Conservation (phyloP, 148 eudicot genomes). For the Chenopodium quinoa region DNA sequence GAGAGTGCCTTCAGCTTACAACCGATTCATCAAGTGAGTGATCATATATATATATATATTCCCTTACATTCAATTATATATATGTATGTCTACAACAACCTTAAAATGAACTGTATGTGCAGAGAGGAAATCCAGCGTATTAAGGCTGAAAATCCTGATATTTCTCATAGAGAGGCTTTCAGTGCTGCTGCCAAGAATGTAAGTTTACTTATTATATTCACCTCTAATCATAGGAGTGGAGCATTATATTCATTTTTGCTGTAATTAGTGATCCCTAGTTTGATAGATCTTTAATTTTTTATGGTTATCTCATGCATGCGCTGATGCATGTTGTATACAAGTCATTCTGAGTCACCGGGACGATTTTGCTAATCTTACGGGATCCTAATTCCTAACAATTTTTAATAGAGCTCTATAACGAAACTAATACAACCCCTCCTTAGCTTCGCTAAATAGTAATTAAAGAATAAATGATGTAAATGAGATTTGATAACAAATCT, state of each 20-base stretch:
- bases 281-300: too few species aligned
- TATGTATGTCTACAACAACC: not conserved
- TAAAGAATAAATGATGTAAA: too few species aligned
- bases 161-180: slow-evolving; percentile 92
- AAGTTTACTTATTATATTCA: slow-evolving; percentile 10
- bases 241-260: not conserved
- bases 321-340: too few species aligned
- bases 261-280: too few species aligned
- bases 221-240: not conserved
- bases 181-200: slow-evolving; percentile 99
- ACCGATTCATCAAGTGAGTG: slow-evolving; percentile 90
- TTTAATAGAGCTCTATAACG: too few species aligned
- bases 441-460: too few species aligned
- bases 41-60: not conserved
- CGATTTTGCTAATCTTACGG: too few species aligned
- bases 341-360: too few species aligned
- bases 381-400: too few species aligned
- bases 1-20: slow-evolving; percentile 92
- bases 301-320: too few species aligned
- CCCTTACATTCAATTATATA: not conserved
- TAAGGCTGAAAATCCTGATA: slow-evolving; percentile 91
- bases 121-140: slow-evolving; percentile 97
- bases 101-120: not conserved
- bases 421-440: too few species aligned
- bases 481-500: too few species aligned